Conservation (phyloP, 176 grass and related monocot species). For the Poa pratensis region DNA sequence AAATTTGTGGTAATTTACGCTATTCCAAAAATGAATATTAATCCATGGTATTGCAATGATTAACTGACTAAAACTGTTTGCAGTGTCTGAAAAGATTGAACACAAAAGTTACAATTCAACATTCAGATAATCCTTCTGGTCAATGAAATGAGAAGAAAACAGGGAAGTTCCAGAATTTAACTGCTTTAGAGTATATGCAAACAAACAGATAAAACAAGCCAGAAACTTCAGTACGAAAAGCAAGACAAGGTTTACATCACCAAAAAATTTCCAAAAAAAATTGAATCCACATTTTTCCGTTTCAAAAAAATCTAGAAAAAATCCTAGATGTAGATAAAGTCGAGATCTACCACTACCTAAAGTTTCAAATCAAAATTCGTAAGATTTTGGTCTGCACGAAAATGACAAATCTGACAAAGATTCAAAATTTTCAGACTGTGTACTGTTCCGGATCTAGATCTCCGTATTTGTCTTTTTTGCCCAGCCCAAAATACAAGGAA, state of each 20-base stretch:
- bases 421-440: no score
- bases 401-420: no score
- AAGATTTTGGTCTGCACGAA: no score
- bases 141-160: neutral
- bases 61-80: neutral
- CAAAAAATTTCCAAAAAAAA: neutral
- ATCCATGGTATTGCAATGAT: neutral
- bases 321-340: no score
- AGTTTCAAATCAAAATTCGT: no score
- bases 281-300: no score
- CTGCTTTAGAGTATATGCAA: neutral
- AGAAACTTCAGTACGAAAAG: constrained; percentile 16
- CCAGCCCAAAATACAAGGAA: no score
- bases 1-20: neutral
- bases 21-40: neutral
- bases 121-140: neutral
- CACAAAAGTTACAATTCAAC: constrained; percentile 15
- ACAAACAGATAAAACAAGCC: neutral
- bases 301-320: no score
- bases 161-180: constrained; percentile 2
- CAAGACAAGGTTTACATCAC: constrained; percentile 29
- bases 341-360: no score
- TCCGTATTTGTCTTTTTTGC: no score
- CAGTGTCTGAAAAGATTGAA: neutral
- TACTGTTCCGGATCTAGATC: no score